These are phyloP conservation scores for Laburnicola sp. DNA, from an alignment of 2,329 filamentous ascomycete genomes.

Conservation along the genomic window DNA sequence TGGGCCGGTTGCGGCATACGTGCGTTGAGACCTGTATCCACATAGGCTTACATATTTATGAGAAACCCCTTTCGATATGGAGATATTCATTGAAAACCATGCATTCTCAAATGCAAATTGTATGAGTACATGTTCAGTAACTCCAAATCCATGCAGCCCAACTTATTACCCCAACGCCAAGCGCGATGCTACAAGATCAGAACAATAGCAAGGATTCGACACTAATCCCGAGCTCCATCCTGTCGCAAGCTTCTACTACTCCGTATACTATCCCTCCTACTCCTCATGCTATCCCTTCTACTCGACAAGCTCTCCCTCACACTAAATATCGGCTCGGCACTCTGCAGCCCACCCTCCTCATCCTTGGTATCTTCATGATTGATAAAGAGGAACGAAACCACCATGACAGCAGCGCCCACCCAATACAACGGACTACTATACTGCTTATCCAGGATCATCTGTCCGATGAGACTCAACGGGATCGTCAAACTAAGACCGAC, in stretches of 20 bases:
- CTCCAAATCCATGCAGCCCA: too few species aligned
- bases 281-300: slow-evolving; percentile 4
- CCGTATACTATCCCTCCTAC: slow-evolving; percentile 22
- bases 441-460: slow-evolving; percentile 85
- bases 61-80: too few species aligned
- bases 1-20: neutral
- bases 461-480: slow-evolving; percentile 83
- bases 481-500: slow-evolving; percentile 93
- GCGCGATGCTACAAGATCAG: too few species aligned
- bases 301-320: slow-evolving; percentile 27
- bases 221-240: neutral
- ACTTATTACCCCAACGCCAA: too few species aligned
- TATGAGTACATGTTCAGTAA: neutral
- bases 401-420: slow-evolving; percentile 82
- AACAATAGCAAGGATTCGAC: neutral
- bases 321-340: slow-evolving; percentile 23
- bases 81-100: too few species aligned
- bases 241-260: slow-evolving; percentile 12
- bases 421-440: slow-evolving; percentile 84
- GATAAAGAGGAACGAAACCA: slow-evolving; percentile 84
- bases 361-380: slow-evolving; percentile 65
- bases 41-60: too few species aligned
- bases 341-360: slow-evolving; percentile 36
- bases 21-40: neutral
- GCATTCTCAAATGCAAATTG: neutral